Conservation (phyloP, 176 grass and related monocot species). For the Carex scoparia region DNA sequence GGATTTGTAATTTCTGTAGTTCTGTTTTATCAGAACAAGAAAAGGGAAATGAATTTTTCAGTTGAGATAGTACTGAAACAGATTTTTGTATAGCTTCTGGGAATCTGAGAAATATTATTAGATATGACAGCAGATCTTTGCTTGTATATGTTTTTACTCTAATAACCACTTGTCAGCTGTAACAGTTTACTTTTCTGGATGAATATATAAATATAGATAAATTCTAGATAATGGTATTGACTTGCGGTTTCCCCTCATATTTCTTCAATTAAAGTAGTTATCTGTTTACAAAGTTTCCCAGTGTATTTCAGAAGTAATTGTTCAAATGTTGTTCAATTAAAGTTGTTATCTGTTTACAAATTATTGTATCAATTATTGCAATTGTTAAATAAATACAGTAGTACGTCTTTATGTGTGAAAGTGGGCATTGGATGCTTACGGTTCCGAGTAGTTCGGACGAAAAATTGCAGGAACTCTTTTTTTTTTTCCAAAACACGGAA, state of each 20-base stretch:
- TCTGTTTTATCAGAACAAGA: neutral
- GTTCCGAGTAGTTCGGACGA: too few species aligned
- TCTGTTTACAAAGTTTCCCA: too few species aligned
- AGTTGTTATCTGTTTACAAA: too few species aligned
- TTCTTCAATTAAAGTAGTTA: neutral
- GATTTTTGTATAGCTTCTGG: neutral
- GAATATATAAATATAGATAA: neutral
- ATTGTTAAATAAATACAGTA: too few species aligned
- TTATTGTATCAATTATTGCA: too few species aligned
- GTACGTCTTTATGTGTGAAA: too few species aligned
- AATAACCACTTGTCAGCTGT: neutral
- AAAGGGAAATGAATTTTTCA: neutral
- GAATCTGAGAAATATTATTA: neutral
- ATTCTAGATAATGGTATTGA: neutral
- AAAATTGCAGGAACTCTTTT: too few species aligned
- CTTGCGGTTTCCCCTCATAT: neutral
- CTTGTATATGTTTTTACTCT: neutral
- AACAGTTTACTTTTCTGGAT: neutral
- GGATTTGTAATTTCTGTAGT: neutral
- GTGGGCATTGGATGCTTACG: too few species aligned
- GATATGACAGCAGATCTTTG: neutral
- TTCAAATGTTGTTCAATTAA: too few species aligned
- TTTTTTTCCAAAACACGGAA: too few species aligned
- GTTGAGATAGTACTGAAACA: neutral
- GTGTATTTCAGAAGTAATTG: too few species aligned